Base-by-base conservation (phyloP, 108 stramenopile genomes). In the Fistulifera pelliculosa region DNA sequence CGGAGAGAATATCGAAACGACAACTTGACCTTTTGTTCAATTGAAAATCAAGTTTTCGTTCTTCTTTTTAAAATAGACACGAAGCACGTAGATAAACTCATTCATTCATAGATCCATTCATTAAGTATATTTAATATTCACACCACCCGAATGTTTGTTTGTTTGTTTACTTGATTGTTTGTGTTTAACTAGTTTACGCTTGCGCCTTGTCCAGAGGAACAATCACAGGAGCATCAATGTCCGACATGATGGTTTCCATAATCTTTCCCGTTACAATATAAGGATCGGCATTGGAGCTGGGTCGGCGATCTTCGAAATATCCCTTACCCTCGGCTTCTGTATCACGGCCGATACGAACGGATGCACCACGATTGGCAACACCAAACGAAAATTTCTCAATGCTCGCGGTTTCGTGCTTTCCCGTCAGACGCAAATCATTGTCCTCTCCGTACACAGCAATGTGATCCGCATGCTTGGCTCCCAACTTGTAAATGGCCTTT, bases 261-360 rank as follows among this genome's bases (percentile, higher is more conserved):
- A 98, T 91, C 77, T 91, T 96, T 61, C 91, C 92, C 18, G 89
- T 96, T 19, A 97, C 98, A 39, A 97, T 64, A 76, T 98, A 98
- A 27, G 98, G 98, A 75, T 98, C 98, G 63, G 80, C 77, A 77
- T 98, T 98, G 62, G 95, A 97, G 24, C 92, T 85, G 21, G 98
- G 98, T 54, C 96, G 81, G 57, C 98, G 86, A 62, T 98, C 98
- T 77, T 98, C 98, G 60, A 98, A 94, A 83, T 98, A 98, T 48
- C 98, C 98, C 67, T 75, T 76, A 12, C 90, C 87, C 56, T 95
- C 92, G 17, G 69, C 76, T 69, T 83, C 75, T 18, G 93, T 94
- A 50, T 88, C 90, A 61, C 96, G 85, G 61, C 92, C 93, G 66
- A 98, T 94, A 56, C 98, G 87, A 44, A 96, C 70, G 17, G 88